A percentile compares a stretch with the other conserved stretches of the same genome.
These are phyloP conservation scores for Candida adriatica DNA, from an alignment of 805 yeast species.

Conservation along the genomic window DNA sequence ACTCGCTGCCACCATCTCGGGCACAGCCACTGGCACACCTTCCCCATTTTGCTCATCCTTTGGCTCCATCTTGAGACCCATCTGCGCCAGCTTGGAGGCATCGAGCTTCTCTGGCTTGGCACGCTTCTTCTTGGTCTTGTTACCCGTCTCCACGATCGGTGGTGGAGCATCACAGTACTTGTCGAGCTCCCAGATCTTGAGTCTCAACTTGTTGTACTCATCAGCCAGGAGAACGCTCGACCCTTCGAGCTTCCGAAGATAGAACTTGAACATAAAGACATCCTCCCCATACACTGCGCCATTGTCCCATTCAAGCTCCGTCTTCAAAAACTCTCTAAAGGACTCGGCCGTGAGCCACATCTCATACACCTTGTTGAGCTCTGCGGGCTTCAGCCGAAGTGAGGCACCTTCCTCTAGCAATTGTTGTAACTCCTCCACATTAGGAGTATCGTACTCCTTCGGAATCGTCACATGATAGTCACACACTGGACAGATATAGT, in stretches of 20 bases:
- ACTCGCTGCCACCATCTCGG: no score
- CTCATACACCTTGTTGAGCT: conserved; percentile 19
- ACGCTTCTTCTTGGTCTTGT: conserved; percentile 17
- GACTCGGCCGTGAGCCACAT: conserved; percentile 14
- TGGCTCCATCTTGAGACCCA: no score
- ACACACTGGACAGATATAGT: conserved; percentile 51
- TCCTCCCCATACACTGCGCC: conserved; percentile 18
- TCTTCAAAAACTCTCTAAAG: conserved; percentile 19
- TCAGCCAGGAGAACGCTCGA: conserved; percentile 28
- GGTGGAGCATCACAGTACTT: conserved; percentile 25
- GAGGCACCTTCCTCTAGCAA: conserved; percentile 23
- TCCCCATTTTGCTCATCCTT: no score
- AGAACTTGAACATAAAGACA: conserved; percentile 31
- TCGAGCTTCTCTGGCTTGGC: no score
- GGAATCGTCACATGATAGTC: conserved; percentile 29
- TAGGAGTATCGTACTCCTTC: conserved; percentile 29
- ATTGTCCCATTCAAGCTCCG: conserved; percentile 14
- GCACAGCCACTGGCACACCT: no score
- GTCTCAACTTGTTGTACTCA: conserved; percentile 28
- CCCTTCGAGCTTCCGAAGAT: conserved; percentile 43
- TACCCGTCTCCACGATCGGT: conserved; percentile 19
- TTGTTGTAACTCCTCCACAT: conserved; percentile 25
- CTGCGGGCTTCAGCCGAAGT: conserved; percentile 30
- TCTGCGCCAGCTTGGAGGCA: no score
- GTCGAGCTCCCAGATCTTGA: conserved; percentile 20